These are phyloP conservation scores for Polyporus tsugae DNA, from an alignment of 1,284 basidiomycete genomes.

Conservation along the genomic window DNA sequence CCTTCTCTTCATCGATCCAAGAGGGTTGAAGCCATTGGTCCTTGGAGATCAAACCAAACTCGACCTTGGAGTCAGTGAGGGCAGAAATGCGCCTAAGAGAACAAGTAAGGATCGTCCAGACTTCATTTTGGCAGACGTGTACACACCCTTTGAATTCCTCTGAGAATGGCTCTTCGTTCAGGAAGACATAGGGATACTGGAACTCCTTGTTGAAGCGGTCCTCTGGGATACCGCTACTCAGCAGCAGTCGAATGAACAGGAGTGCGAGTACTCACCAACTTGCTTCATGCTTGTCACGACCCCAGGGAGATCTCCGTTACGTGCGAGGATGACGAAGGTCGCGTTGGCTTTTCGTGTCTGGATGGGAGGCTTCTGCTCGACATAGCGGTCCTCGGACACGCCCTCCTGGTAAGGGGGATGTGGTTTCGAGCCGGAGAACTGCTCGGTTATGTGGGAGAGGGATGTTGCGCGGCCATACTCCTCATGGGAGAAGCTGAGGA, in stretches of 20 bases:
- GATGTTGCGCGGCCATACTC: slow-evolving; percentile 74
- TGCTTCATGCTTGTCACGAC: slow-evolving; percentile 80
- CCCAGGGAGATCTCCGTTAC: slow-evolving; percentile 82
- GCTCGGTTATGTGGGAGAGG: slow-evolving; percentile 58
- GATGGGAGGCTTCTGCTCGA: slow-evolving; percentile 44
- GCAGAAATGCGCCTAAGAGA: slow-evolving; percentile 65
- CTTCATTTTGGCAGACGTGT: not conserved
- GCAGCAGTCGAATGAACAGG: slow-evolving; percentile 62
- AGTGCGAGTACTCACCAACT: slow-evolving; percentile 46
- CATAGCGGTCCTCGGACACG: slow-evolving; percentile 67
- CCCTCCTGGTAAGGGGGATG: slow-evolving; percentile 59
- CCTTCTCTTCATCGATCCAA: slow-evolving; percentile 85
- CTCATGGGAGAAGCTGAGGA: slow-evolving; percentile 76
- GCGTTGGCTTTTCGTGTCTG: slow-evolving; percentile 79
- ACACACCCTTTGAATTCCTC: slow-evolving; percentile 79
- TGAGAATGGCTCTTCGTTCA: slow-evolving; percentile 84
- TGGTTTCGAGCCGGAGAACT: slow-evolving; percentile 44
- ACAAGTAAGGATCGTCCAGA: not conserved
- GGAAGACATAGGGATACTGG: slow-evolving; percentile 86
- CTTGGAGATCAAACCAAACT: slow-evolving; percentile 85
- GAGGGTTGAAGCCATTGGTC: slow-evolving; percentile 89
- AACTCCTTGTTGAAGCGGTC: slow-evolving; percentile 89
- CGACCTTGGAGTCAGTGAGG: slow-evolving; percentile 71
- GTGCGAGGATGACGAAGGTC: slow-evolving; percentile 85
- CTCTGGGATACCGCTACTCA: slow-evolving; percentile 48